A percentile compares a stretch with the other conserved stretches of the same genome.
Conservation (phyloP, 257 asterid species). For the Solanum sitiens region DNA sequence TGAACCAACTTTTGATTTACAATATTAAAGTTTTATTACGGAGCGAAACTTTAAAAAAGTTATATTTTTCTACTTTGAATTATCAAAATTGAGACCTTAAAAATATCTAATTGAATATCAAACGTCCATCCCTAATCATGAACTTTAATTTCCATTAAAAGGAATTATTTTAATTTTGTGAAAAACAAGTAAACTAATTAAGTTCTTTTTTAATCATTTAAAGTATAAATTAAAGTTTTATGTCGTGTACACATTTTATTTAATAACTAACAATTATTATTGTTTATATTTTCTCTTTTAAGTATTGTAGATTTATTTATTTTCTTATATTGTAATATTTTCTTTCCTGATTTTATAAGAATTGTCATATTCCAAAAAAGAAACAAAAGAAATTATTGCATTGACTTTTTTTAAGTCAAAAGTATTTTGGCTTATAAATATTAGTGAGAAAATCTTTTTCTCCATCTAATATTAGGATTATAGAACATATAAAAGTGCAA, state of each 20-base stretch:
- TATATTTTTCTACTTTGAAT: background rate
- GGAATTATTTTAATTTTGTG: background rate
- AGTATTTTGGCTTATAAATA: background rate
- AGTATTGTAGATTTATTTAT: background rate
- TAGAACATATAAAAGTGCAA: background rate
- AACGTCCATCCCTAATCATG: background rate
- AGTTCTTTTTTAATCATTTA: background rate
- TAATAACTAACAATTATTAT: background rate
- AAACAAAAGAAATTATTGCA: no score
- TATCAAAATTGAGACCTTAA: background rate
- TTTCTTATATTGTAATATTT: background rate
- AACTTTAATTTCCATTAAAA: background rate
- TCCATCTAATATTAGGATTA: background rate
- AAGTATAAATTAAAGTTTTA: background rate
- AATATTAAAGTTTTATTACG: background rate
- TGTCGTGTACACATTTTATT: background rate
- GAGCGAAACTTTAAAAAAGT: background rate
- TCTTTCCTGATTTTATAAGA: background rate
- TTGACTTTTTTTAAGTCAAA: background rate
- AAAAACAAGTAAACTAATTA: background rate
- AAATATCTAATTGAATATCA: background rate
- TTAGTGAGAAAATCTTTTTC: background rate
- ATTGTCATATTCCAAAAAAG: background rate
- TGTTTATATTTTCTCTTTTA: background rate
- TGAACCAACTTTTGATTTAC: background rate